A percentile compares a stretch with the other conserved stretches of the same genome.
Evolutionary conservation across 2,329 filamentous ascomycete species (phyloP).

Genomic region (Diplodia seriata): DNA sequence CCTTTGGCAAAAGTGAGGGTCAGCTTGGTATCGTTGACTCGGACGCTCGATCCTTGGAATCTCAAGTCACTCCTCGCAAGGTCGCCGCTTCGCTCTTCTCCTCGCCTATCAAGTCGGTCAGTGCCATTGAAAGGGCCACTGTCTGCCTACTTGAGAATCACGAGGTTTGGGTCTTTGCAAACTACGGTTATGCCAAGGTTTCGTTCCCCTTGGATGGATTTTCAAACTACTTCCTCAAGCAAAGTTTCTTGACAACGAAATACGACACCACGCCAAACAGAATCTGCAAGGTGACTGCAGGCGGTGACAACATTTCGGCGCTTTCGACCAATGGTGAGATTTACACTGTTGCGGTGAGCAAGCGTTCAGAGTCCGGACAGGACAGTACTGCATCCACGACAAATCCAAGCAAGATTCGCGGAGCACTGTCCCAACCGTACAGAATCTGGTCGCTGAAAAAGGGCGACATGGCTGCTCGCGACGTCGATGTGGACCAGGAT

Average conservation of each 20-base stretch:
- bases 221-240: constrained; percentile 71
- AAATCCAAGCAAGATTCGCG: constrained; percentile 88
- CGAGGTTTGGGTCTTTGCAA: constrained; percentile 92
- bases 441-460: constrained; percentile 91
- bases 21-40: constrained; percentile 95
- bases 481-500: constrained; percentile 88
- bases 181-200: constrained; percentile 93
- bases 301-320: constrained; percentile 90
- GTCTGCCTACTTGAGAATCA: constrained; percentile 83
- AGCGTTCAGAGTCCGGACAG: constrained; percentile 66
- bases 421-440: constrained; percentile 77
- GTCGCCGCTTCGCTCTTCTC: constrained; percentile 85
- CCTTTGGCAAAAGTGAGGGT: constrained; percentile 93
- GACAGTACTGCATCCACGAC: constrained; percentile 76
- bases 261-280: constrained; percentile 70
- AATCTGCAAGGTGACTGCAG: constrained; percentile 79
- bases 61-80: constrained; percentile 81
- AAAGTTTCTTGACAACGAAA: constrained; percentile 69
- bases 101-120: constrained; percentile 75
- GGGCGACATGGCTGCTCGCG: constrained; percentile 80
- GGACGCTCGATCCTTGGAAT: constrained; percentile 86
- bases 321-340: constrained; percentile 84
- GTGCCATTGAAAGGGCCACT: constrained; percentile 89
- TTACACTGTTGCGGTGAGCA: constrained; percentile 80
- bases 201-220: constrained; percentile 80